phyloP scores from a whole-genome alignment of 1,284 basidiomycete species.

The Pseudozyma thailandica region DNA sequence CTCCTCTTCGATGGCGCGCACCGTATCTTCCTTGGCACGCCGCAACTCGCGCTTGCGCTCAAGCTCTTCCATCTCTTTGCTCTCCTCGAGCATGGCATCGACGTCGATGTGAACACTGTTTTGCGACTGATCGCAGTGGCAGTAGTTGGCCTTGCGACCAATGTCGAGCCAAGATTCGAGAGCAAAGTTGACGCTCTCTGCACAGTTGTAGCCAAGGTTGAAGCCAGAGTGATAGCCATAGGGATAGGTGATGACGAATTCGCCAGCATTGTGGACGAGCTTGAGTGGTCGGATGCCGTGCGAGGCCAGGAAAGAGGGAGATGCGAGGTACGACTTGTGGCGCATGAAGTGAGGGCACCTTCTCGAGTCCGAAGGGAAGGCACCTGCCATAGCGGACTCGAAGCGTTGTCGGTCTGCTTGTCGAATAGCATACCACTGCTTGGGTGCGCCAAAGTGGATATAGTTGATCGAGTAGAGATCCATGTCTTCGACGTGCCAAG shows the following conservation, averaged over 20 bases:
- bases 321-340: constrained; percentile 95
- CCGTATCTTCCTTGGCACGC: constrained; percentile 64
- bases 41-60: constrained; percentile 71
- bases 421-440: constrained; percentile 94
- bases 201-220: constrained; percentile 96
- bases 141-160: constrained; percentile 71
- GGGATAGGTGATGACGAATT: constrained; percentile 96
- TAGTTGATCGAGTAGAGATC: constrained; percentile 99
- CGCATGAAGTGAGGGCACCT: constrained; percentile 92
- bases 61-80: constrained; percentile 56
- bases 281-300: constrained; percentile 74
- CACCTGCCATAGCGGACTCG: constrained; percentile 64
- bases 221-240: constrained; percentile 93
- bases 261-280: constrained; percentile 84
- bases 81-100: constrained; percentile 60
- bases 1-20: constrained; percentile 34
- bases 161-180: constrained; percentile 93
- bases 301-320: constrained; percentile 82
- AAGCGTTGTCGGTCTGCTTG: constrained; percentile 76
- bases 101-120: constrained; percentile 66
- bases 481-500: constrained; percentile 93
- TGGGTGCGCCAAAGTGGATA: constrained; percentile 97
- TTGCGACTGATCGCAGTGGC: constrained; percentile 60
- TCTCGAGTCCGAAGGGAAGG: constrained; percentile 69
- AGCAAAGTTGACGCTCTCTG: constrained; percentile 97